Base-by-base conservation (phyloP, 2,329 filamentous ascomycete genomes). In the Cercospora canescens region DNA sequence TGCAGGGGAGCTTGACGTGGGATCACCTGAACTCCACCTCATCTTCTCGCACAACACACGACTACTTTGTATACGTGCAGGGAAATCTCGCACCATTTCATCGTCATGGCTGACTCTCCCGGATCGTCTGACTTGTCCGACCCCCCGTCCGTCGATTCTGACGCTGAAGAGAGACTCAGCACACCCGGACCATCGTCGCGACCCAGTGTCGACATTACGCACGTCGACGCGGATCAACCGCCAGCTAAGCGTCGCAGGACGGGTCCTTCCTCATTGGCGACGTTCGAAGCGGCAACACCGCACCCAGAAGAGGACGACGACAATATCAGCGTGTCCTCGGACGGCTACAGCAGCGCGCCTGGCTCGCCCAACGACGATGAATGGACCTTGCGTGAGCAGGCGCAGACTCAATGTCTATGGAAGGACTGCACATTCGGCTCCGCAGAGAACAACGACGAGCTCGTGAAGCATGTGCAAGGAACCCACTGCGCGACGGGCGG, bases 261-360 rank as follows among this genome's bases (percentile, higher is more conserved):
- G 67, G 67, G 72, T 68, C 68, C 71, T 32, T 67, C 68, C 18
- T 52, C 71, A 6, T 67, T 72, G 39, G 59, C 67, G 54, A 60
- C 63, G 7, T 67, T 73, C 59, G 73, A 76, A 45, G 62, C 58
- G 45, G 71, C 67, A 35, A 72, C 73, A 16, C 67, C 68, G 11
- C 72, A 71, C 26, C 70, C 69, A 4, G 73, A 76, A 26, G 70
- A 74, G 21, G 78, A 86, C 71, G 81, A 88, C 60, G 91, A 93
- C 62, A 89, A 66, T 64, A 68, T 76, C 67, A 73, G 71, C 48
- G 63, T 98, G 67, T 97, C 93, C 7, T 93, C 92, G 61, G 95
- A 99, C 79, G 96, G 92, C 58, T 94, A 92, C 35, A 93, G 93
- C 78, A 93, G 76, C 84, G 90, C 79, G 79, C 91, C 81, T 76